Evolutionary conservation across 179 eudicot genomes (phyloP), one percentile per base, ranked within the genome.

Genomic region (Heliamphora pulchella): DNA sequence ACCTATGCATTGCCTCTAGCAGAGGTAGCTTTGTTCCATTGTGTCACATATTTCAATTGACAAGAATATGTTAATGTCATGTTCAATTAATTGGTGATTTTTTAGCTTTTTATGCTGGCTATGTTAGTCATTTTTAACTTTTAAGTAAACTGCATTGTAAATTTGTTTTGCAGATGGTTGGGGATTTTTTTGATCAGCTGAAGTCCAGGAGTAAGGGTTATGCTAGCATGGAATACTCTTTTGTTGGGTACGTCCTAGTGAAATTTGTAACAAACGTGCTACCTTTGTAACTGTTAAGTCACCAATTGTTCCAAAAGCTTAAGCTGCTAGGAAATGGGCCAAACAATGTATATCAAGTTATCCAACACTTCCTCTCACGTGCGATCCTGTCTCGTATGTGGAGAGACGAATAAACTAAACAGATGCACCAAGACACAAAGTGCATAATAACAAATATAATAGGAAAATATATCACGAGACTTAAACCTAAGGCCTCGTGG

Each of bases 201-300:
- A 96, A 96, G 88, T 96, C 99, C 71, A 91, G 96, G 82, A 96
- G 98, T 79, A 96, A 92, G 85, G 99, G 99, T 78, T 96, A 94
- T 85, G 99, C 94, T 55, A 94, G 99, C 92, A 96, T 96, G 98
- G 99, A 96, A 79, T 96, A 96, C 85, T 78, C 90, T 31, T 89
- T 96, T 84, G 75, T 89, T 10, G 99, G 97, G 99, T 96, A 94
- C 73, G 73, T 80, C 58, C 65, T 61, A 39, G 54, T 44, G 22
- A 31, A 76, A 9, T 7, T 43, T 3, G 3, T 41, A 18, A 15
- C 8, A 31, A 31, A 31, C 31, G 31, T 31, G 31, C 31, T 31
- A 31, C 31, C 31, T 31, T 31, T 31, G 31, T 31, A 31, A 31
- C 31, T 31, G 31, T 31, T 31, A 31, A 31, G 31, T 31, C 31